phyloP scores from a whole-genome alignment of 352 stramenopile species.

The Pythium volutum region DNA sequence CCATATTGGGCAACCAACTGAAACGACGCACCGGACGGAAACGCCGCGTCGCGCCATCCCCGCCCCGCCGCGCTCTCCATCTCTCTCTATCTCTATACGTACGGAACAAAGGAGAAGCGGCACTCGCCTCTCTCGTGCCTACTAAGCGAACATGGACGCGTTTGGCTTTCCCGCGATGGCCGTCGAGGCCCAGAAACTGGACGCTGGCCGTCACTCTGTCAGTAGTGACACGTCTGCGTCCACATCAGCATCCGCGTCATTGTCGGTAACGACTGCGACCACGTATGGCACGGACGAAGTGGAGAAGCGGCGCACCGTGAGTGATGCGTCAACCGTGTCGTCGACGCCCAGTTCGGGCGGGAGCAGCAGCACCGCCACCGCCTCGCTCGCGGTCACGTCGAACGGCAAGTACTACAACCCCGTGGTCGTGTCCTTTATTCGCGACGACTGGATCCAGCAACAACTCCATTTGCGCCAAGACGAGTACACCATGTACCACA shows the following conservation, averaged over 20 bases:
- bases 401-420: constrained; percentile 80
- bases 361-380: no score
- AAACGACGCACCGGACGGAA: constrained; percentile 24
- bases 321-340: constrained; percentile 12
- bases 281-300: neutral
- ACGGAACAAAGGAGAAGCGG: neutral
- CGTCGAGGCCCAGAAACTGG: constrained; percentile 26
- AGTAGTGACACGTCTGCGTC: neutral
- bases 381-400: neutral
- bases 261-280: neutral
- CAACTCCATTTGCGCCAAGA: constrained; percentile 57
- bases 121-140: neutral
- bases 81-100: neutral
- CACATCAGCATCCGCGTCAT: neutral
- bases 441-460: constrained; percentile 87
- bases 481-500: constrained; percentile 64
- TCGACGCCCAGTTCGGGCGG: constrained; percentile 4
- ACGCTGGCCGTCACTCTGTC: neutral
- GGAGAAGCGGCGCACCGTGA: constrained; percentile 11
- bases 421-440: constrained; percentile 81
- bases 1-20: constrained; percentile 13
- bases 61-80: neutral
- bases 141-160: constrained; percentile 20
- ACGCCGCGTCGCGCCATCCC: neutral
- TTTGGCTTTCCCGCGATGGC: constrained; percentile 21